These are phyloP conservation scores for Alliaria petiolata DNA, from an alignment of 345 rosid species.

Conservation along the genomic window DNA sequence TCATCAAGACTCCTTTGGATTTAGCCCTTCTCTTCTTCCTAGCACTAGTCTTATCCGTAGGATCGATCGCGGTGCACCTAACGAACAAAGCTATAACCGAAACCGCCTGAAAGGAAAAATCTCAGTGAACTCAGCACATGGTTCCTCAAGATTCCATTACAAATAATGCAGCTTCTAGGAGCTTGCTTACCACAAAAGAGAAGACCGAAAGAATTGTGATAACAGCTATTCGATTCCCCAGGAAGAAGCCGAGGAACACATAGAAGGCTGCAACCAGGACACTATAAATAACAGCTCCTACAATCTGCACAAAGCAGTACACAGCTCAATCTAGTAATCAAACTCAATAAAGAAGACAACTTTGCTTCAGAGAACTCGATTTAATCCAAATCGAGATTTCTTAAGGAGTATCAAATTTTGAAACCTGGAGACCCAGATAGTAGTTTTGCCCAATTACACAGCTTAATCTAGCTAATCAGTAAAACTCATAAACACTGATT, in stretches of 20 bases:
- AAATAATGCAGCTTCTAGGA: not conserved
- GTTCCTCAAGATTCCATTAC: not conserved
- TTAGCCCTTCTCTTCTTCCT: conserved; percentile 56
- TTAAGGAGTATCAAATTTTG: not conserved
- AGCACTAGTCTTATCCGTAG: conserved; percentile 77
- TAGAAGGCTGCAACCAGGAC: conserved; percentile 67
- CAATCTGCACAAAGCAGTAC: conserved; percentile 52
- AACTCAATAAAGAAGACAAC: no score
- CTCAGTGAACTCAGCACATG: not conserved
- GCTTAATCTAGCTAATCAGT: no score
- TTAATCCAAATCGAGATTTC: no score
- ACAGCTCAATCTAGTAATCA: not conserved
- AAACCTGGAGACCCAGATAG: no score
- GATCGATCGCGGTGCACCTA: conserved; percentile 88
- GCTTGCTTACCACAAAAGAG: conserved; percentile 60
- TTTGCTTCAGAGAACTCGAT: no score
- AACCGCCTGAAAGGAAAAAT: conserved; percentile 51
- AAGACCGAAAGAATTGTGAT: conserved; percentile 55
- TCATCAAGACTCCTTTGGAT: conserved; percentile 45
- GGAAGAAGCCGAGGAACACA: conserved; percentile 73
- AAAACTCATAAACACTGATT: no score
- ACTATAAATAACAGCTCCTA: conserved; percentile 74
- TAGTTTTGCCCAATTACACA: no score
- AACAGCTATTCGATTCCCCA: conserved; percentile 73
- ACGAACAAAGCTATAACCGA: conserved; percentile 70